Base-by-base conservation (phyloP, 768 basidiomycete species). In the Suillus occidentalis region DNA sequence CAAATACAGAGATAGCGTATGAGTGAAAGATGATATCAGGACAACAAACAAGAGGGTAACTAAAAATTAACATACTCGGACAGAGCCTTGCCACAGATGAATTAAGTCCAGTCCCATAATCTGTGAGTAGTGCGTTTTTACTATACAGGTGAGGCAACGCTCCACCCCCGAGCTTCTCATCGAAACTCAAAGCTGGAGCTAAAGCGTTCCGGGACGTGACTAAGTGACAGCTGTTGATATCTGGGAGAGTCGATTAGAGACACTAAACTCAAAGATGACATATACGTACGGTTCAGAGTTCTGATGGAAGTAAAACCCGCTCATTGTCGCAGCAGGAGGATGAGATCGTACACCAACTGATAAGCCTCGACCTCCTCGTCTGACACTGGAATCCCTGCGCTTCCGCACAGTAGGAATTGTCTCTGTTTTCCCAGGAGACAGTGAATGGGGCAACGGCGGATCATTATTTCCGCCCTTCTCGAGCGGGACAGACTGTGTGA, bases 241-340 rank as follows among this genome's bases (percentile, higher is more conserved):
- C 93, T 94, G 72, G 22, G 36, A 63, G 52, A 61, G 64, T 42
- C 18, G 63, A n/a, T 56, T 61, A 50, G 62, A 64, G 52, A 36
- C 40, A 66, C 42, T 4, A 47, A 20, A 31, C 25, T 42, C 28
- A 66, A 39, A 67, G 25, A 40, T 8, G n/a, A 87, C 10, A 42
- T 42, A 42, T 42, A 59, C 91, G 80, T 73, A 95, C 93, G 93
- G 93, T 72, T 94, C 92, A 63, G 92, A 95, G 75, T 94, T 91
- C 82, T 90, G 89, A 76, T 95, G 94, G 79, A 92, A 96, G 77
- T 96, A 97, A 79, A 93, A 96, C 43, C 95, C 92, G 68, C 85
- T 90, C 91, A 94, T 93, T 34, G 87, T 87, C 6, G 91, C 92
- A 58, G 85, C 73, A 8, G 86, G 81, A 6, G 82, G 79, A 55